These are phyloP conservation scores for Hypoxylon rickii DNA, from an alignment of 495 filamentous ascomycete genomes.

Conservation along the genomic window DNA sequence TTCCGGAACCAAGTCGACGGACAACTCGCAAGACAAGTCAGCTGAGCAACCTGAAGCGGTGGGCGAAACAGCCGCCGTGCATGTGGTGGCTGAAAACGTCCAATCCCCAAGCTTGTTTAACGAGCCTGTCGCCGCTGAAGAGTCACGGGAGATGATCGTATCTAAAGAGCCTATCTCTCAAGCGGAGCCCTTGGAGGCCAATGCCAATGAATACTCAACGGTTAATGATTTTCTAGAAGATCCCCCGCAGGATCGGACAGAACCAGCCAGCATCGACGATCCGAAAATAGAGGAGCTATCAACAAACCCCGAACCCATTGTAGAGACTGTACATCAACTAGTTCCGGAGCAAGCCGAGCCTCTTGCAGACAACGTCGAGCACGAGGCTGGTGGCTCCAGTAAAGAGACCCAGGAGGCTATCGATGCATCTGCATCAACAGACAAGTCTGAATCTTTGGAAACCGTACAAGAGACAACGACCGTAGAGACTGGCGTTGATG, in stretches of 20 bases:
- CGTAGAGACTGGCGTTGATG: conserved; percentile 13
- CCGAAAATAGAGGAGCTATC: conserved; percentile 12
- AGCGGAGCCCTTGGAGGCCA: conserved; percentile 1
- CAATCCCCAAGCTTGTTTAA: conserved; percentile 8
- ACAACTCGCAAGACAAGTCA: conserved; percentile 19
- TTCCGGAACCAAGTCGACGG: conserved; percentile 6
- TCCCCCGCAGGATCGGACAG: neutral
- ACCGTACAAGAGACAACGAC: conserved; percentile 8
- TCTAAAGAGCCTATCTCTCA: conserved; percentile 5
- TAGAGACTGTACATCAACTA: conserved; percentile 7
- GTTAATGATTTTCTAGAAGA: conserved; percentile 8
- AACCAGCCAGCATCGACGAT: neutral
- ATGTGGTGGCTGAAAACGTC: conserved; percentile 1
- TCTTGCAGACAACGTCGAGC: neutral
- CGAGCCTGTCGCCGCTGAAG: conserved; percentile 10
- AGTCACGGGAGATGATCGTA: conserved; percentile 6
- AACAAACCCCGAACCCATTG: conserved; percentile 6
- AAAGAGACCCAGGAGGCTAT: conserved; percentile 9
- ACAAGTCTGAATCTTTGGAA: conserved; percentile 12
- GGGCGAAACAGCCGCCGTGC: conserved; percentile 4
- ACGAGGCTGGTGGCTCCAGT: conserved; percentile 11
- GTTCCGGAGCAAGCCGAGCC: conserved; percentile 10
- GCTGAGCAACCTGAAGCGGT: conserved; percentile 15
- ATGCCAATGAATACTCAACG: conserved; percentile 3
- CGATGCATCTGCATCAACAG: conserved; percentile 6